phyloP scores from a whole-genome alignment of 2,329 filamentous ascomycete genomes.

The Claviceps cyperi region DNA sequence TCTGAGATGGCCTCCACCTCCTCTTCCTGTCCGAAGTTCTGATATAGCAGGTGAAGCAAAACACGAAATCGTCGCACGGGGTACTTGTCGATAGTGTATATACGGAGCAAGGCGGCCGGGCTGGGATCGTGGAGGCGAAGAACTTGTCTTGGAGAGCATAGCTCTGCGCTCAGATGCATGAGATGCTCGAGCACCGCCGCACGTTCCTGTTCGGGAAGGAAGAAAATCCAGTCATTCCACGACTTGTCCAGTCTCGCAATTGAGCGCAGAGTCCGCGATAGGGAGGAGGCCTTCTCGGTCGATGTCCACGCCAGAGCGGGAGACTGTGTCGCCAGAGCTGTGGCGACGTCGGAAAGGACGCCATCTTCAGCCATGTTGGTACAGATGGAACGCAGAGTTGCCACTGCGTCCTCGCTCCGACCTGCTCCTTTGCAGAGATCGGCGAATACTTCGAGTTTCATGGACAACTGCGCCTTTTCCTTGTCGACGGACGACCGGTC shows the following conservation, averaged over 20 bases:
- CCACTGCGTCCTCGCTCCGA: constrained; percentile 40
- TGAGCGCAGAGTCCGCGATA: constrained; percentile 45
- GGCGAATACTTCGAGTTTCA: constrained; percentile 53
- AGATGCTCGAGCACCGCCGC: constrained; percentile 47
- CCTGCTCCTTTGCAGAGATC: constrained; percentile 42
- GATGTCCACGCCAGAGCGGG: constrained; percentile 38
- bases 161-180: constrained; percentile 32
- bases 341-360: constrained; percentile 37
- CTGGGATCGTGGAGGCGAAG: constrained; percentile 29
- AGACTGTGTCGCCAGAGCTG: constrained; percentile 32
- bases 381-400: constrained; percentile 46
- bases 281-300: constrained; percentile 31
- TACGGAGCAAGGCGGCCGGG: constrained; percentile 31
- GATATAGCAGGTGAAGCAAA: constrained; percentile 32
- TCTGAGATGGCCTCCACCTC: constrained; percentile 24
- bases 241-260: constrained; percentile 44
- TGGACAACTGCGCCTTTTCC: constrained; percentile 42
- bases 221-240: constrained; percentile 41
- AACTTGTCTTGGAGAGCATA: constrained; percentile 18
- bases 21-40: constrained; percentile 30
- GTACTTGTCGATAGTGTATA: constrained; percentile 34
- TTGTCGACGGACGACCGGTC: constrained; percentile 38
- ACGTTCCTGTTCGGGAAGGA: constrained; percentile 36
- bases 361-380: constrained; percentile 45
- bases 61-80: constrained; percentile 39